These are phyloP conservation scores for Lolium rigidum DNA, from an alignment of 176 grass and related monocot species.

Conservation along the genomic window DNA sequence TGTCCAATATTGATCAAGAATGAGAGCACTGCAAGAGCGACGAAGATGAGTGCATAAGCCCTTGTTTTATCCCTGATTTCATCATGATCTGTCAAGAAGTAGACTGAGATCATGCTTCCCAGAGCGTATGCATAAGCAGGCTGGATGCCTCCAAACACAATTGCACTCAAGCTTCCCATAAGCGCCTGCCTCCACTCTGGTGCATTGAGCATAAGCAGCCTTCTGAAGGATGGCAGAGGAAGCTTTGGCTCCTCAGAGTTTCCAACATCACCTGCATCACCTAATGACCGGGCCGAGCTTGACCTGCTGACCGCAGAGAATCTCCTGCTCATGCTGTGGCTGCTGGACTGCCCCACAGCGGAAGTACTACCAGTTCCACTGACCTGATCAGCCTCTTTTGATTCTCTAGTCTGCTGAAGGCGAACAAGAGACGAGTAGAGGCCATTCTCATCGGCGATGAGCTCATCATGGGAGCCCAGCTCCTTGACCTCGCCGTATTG, in stretches of 20 bases:
- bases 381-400: slow-evolving; percentile 44
- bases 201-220: slow-evolving; percentile 84
- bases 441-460: slow-evolving; percentile 68
- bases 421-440: slow-evolving; percentile 84
- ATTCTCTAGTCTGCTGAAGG: slow-evolving; percentile 77
- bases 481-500: slow-evolving; percentile 84
- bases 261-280: slow-evolving; percentile 48
- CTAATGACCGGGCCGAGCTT: slow-evolving; percentile 71
- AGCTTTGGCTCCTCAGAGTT: slow-evolving; percentile 39
- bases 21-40: slow-evolving; percentile 68
- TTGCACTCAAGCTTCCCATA: slow-evolving; percentile 73
- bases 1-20: slow-evolving; percentile 91
- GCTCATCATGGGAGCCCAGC: slow-evolving; percentile 85
- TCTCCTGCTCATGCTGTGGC: slow-evolving; percentile 86
- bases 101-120: slow-evolving; percentile 94
- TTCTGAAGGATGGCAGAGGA: slow-evolving; percentile 78
- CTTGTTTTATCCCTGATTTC: slow-evolving; percentile 82
- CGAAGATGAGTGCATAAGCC: slow-evolving; percentile 76
- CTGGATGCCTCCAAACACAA: slow-evolving; percentile 88
- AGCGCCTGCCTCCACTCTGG: slow-evolving; percentile 89
- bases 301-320: slow-evolving; percentile 79
- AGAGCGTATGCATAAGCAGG: slow-evolving; percentile 82
- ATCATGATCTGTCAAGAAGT: slow-evolving; percentile 79
- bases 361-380: slow-evolving; percentile 49
- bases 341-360: slow-evolving; percentile 54